Conservation (phyloP, 139 green algal genomes). For the Chlorella sp. region DNA sequence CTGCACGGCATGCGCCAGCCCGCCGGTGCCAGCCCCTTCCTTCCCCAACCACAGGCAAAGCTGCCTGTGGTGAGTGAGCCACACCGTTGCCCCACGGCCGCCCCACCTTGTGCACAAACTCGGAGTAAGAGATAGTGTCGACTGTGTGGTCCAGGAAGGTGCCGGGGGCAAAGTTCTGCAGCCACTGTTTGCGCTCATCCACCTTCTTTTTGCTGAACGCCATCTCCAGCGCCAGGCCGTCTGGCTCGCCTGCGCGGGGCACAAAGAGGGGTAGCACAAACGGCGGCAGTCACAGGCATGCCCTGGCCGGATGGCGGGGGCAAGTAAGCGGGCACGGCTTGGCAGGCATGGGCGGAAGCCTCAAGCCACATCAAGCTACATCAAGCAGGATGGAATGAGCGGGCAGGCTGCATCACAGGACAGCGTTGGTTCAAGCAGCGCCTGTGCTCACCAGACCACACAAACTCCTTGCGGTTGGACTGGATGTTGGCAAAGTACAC, state of each 20-base stretch:
- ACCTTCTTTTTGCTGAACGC: conserved; percentile 99
- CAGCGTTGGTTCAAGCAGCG: not conserved
- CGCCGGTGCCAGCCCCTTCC: not conserved
- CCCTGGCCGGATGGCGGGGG: too few species aligned
- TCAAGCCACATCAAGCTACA: too few species aligned
- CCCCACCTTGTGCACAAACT: conserved; percentile 94
- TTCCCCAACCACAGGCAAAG: not conserved
- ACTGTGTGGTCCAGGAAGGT: conserved; percentile 94
- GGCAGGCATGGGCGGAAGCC: too few species aligned
- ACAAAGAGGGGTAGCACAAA: not conserved
- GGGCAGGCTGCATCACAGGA: too few species aligned
- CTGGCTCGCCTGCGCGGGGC: conserved; percentile 67
- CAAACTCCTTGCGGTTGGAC: conserved; percentile 89
- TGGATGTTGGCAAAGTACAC: conserved; percentile 95
- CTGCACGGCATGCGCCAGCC: too few species aligned
- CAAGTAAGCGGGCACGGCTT: too few species aligned
- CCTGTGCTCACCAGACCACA: conserved; percentile 73
- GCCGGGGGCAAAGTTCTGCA: conserved; percentile 81
- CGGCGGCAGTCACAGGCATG: not conserved
- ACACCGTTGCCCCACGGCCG: too few species aligned
- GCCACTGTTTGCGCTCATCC: conserved; percentile 98
- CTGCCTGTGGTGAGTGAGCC: too few species aligned
- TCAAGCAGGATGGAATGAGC: too few species aligned
- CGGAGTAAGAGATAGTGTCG: conserved; percentile 86
- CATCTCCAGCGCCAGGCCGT: conserved; percentile 92